Percentiles rank a stretch among this genome's conserved stretches.
These are phyloP conservation scores for Leccinum arenicola DNA, from an alignment of 768 basidiomycete genomes.

Conservation along the genomic window DNA sequence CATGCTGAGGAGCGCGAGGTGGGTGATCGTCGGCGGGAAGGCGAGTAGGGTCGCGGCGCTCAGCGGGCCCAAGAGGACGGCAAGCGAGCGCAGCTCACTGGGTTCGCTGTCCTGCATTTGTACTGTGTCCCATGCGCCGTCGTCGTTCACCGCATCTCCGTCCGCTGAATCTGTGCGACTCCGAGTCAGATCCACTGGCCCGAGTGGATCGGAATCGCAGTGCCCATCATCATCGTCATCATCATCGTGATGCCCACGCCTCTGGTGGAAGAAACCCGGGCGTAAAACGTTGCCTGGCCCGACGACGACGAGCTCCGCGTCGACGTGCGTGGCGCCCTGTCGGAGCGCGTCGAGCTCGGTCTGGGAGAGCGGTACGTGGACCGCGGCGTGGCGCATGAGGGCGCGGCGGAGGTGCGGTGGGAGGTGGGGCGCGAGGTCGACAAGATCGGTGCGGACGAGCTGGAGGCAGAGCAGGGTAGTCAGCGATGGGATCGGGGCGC, in stretches of 20 bases:
- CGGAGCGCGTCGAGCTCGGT: constrained; percentile 50
- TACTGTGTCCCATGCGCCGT: constrained; percentile 42
- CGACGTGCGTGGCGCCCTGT: constrained; percentile 48
- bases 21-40: constrained; percentile 64
- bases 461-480: constrained; percentile 56
- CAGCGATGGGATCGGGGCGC: constrained; percentile 44
- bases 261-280: constrained; percentile 39
- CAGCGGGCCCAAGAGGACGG: constrained; percentile 50
- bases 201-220: neutral
- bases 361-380: constrained; percentile 53
- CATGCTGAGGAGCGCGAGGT: constrained; percentile 55
- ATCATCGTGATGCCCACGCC: neutral
- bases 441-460: constrained; percentile 44
- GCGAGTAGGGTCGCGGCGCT: constrained; percentile 42
- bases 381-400: constrained; percentile 55
- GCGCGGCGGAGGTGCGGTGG: constrained; percentile 58
- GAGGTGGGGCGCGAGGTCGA: constrained; percentile 47
- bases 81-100: constrained; percentile 42
- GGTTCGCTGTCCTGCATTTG: constrained; percentile 30
- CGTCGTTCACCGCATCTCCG: neutral
- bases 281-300: constrained; percentile 49
- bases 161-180: neutral
- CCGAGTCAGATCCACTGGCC: neutral
- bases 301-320: constrained; percentile 64
- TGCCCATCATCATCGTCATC: no score